A percentile compares a stretch with the other conserved stretches of the same genome.
Evolutionary conservation across 495 filamentous ascomycete genomes (phyloP).

Genomic region (Daldinia bambusicola): DNA sequence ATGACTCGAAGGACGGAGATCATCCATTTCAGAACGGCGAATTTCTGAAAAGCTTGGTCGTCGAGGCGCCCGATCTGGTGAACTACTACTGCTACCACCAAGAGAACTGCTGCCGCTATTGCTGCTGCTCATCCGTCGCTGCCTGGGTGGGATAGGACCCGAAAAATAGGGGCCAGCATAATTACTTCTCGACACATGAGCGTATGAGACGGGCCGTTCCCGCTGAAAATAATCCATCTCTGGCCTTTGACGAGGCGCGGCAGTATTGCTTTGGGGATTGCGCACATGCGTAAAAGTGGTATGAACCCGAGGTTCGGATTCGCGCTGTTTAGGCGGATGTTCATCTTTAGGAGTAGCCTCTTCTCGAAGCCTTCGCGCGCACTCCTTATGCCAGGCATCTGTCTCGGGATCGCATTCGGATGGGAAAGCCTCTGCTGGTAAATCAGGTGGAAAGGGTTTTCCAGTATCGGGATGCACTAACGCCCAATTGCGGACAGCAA

Average conservation of each 20-base stretch:
- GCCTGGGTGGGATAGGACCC: conserved; percentile 24
- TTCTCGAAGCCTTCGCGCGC: conserved; percentile 65
- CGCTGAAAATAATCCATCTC: conserved; percentile 48
- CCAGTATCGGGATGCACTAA: conserved; percentile 78
- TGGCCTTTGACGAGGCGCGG: conserved; percentile 34
- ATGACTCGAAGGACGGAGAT: conserved; percentile 36
- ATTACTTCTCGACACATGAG: conserved; percentile 44
- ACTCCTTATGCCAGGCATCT: conserved; percentile 82
- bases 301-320: conserved; percentile 40
- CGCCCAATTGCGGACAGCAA: conserved; percentile 78
- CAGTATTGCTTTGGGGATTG: conserved; percentile 22
- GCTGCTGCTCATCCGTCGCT: conserved; percentile 29
- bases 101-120: conserved; percentile 26
- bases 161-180: conserved; percentile 34
- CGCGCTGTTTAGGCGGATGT: conserved; percentile 27
- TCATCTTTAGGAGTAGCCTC: conserved; percentile 53
- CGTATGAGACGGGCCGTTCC: conserved; percentile 44
- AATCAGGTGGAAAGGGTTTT: conserved; percentile 74
- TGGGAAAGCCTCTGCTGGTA: conserved; percentile 83
- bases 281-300: conserved; percentile 36
- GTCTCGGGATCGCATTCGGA: conserved; percentile 77
- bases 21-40: conserved; percentile 37
- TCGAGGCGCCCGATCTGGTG: conserved; percentile 41
- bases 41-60: conserved; percentile 46
- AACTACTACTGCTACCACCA: conserved; percentile 38